These are phyloP conservation scores for Trametes sp. DNA, from an alignment of 1,284 basidiomycete species.

Conservation along the genomic window DNA sequence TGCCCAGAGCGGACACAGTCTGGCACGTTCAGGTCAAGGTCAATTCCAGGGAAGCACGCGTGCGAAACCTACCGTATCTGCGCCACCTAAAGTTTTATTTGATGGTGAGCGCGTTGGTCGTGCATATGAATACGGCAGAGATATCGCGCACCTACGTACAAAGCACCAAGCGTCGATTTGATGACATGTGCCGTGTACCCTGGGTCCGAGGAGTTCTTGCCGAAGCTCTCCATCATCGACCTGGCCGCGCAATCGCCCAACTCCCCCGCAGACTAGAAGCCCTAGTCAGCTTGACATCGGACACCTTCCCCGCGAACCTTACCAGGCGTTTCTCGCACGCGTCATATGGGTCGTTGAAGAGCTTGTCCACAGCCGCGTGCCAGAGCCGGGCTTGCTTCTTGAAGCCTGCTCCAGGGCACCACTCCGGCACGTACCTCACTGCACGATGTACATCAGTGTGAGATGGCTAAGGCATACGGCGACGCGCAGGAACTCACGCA, in stretches of 20 bases:
- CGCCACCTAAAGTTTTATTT: conserved; percentile 23
- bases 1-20: conserved; percentile 33
- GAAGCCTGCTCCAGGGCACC: conserved; percentile 41
- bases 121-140: background rate
- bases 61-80: conserved; percentile 27
- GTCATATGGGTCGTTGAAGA: conserved; percentile 31
- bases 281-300: background rate
- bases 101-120: background rate
- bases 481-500: too few species aligned
- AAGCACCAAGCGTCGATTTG: conserved; percentile 21
- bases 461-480: too few species aligned
- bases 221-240: conserved; percentile 19
- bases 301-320: background rate
- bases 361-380: conserved; percentile 17
- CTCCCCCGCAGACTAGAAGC: conserved; percentile 9
- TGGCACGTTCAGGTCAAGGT: conserved; percentile 9
- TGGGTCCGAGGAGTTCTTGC: conserved; percentile 9
- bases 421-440: conserved; percentile 34
- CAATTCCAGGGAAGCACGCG: background rate
- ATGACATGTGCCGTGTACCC: conserved; percentile 21
- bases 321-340: conserved; percentile 28
- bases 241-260: conserved; percentile 19
- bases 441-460: background rate
- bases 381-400: conserved; percentile 33
- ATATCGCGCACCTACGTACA: conserved; percentile 27